Percentiles rank a stretch among this genome's conserved stretches.
phyloP scores from a whole-genome alignment of 2,329 filamentous ascomycete genomes.

The Nemania sp. region DNA sequence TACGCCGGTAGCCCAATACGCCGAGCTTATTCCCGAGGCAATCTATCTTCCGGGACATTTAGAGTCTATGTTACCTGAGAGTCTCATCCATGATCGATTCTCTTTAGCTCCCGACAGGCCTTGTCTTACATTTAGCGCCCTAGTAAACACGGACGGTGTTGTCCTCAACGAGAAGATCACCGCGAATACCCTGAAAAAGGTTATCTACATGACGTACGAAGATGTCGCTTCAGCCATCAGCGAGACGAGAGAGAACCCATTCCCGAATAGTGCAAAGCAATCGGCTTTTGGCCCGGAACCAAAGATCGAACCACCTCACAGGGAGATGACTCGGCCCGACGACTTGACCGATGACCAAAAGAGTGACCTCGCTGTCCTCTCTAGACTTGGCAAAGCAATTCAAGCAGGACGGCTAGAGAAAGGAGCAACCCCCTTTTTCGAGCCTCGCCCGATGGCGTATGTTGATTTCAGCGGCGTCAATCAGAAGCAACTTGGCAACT shows the following conservation, averaged over 20 bases:
- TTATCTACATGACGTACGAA: slow-evolving; percentile 60
- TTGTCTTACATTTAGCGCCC: slow-evolving; percentile 65
- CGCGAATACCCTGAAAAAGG: slow-evolving; percentile 55
- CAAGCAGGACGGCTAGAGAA: slow-evolving; percentile 47
- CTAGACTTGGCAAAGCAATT: slow-evolving; percentile 52
- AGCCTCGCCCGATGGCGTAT: slow-evolving; percentile 46
- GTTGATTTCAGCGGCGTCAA: slow-evolving; percentile 47
- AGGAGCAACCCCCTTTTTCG: slow-evolving; percentile 55
- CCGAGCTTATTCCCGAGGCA: slow-evolving; percentile 63
- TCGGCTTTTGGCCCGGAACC: slow-evolving; percentile 40
- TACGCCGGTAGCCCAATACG: slow-evolving; percentile 61
- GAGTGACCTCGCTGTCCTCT: slow-evolving; percentile 52
- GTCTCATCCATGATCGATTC: slow-evolving; percentile 52
- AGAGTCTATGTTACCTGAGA: slow-evolving; percentile 60
- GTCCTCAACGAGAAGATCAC: slow-evolving; percentile 59
- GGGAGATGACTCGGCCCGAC: slow-evolving; percentile 48
- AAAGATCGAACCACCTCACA: slow-evolving; percentile 35
- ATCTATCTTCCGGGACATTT: slow-evolving; percentile 62
- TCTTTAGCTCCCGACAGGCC: slow-evolving; percentile 57
- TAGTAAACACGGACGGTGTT: slow-evolving; percentile 55
- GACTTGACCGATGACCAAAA: slow-evolving; percentile 49
- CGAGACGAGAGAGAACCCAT: slow-evolving; percentile 36
- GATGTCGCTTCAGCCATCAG: slow-evolving; percentile 52
- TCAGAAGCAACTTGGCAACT: slow-evolving; percentile 29
- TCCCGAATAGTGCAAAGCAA: slow-evolving; percentile 23